Evolutionary conservation across 2,329 filamentous ascomycete genomes (phyloP).

Genomic region (Tolypocladium ophioglossoides): DNA sequence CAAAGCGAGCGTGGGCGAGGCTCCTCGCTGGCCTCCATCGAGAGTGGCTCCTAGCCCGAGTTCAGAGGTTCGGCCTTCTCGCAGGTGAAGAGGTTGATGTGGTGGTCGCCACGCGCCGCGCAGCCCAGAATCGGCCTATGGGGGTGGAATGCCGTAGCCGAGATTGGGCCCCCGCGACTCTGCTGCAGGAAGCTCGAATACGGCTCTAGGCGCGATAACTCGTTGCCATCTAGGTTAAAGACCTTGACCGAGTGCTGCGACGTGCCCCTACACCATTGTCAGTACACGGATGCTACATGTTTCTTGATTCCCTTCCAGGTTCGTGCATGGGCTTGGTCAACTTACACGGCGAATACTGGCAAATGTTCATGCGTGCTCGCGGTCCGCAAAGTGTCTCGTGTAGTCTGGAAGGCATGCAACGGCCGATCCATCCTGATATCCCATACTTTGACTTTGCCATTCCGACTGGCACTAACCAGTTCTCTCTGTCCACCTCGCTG

Average conservation of each 20-base stretch:
- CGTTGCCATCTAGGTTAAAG: slow-evolving; percentile 75
- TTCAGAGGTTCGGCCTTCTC: slow-evolving; percentile 32
- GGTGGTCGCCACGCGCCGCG: slow-evolving; percentile 74
- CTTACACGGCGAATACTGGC: slow-evolving; percentile 88
- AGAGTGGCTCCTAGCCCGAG: slow-evolving; percentile 14
- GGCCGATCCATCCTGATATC: slow-evolving; percentile 82
- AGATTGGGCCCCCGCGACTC: slow-evolving; percentile 71
- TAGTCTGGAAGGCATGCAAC: slow-evolving; percentile 63
- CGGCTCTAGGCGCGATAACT: slow-evolving; percentile 77
- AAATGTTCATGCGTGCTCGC: slow-evolving; percentile 92
- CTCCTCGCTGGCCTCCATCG: background rate
- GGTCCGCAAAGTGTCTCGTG: slow-evolving; percentile 68
- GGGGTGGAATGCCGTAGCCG: slow-evolving; percentile 87
- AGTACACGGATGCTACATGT: slow-evolving; percentile 12
- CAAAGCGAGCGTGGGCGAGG: background rate
- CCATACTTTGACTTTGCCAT: slow-evolving; percentile 92
- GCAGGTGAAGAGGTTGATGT: slow-evolving; percentile 81
- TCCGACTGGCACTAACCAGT: slow-evolving; percentile 78
- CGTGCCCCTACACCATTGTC: slow-evolving; percentile 54
- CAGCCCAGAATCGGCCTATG: slow-evolving; percentile 87
- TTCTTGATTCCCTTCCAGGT: background rate
- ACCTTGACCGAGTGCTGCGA: slow-evolving; percentile 82
- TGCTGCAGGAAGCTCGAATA: slow-evolving; percentile 82
- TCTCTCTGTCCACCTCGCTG: slow-evolving; percentile 91
- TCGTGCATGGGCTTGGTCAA: slow-evolving; percentile 14